Base-by-base conservation (phyloP, 2,329 filamentous ascomycete species). In the Pseudogymnoascus sp. region DNA sequence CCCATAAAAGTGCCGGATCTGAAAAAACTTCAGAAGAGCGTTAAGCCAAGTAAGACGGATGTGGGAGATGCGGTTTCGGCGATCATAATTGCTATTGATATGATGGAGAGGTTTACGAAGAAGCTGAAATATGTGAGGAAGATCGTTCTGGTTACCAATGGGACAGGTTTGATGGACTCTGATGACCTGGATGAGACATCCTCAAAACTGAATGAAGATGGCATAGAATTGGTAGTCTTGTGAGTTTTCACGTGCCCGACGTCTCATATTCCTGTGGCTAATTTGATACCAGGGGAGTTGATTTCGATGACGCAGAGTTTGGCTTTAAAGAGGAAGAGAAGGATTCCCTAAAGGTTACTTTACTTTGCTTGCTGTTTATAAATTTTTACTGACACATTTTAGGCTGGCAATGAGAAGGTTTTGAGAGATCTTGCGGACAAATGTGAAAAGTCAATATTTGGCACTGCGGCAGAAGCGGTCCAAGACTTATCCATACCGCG, bases 321-420 rank as follows among this genome's bases (percentile, higher is more conserved):
- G 92, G 92, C 41, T 89, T 90, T 71, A 96, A 96, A 72, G 93
- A 97, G 75, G 91, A 97, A 72, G 83, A 89, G 65, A 99, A 99
- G 71, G 76, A 86, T 16, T 66, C 72, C 0, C 71, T 74, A 59
- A 97, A 97, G 79, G 86, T 87, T 69, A 39, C 60, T 59, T 7
- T 12, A 3, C 12, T 14, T 8, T 38, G 16, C 34, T 35, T 34
- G 32, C 34, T 4, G 12, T 20, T 16, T 14, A 35, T 12, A 32
- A 14, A 16, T 28, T 32, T 12, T n/a, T 60, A 50, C 70, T 70
- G 32, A 71, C 60, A 64, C 25, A 57, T 38, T 14, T 2, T 66
- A 88, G 84, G 76, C 75, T n/a, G 74, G 80, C 54, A 97, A 96
- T 67, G 94, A 99, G 71, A 71, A 73, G 1, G 76, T 86, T 0